phyloP scores from a whole-genome alignment of 1,284 basidiomycete species.

The Sporisorium exsertum region DNA sequence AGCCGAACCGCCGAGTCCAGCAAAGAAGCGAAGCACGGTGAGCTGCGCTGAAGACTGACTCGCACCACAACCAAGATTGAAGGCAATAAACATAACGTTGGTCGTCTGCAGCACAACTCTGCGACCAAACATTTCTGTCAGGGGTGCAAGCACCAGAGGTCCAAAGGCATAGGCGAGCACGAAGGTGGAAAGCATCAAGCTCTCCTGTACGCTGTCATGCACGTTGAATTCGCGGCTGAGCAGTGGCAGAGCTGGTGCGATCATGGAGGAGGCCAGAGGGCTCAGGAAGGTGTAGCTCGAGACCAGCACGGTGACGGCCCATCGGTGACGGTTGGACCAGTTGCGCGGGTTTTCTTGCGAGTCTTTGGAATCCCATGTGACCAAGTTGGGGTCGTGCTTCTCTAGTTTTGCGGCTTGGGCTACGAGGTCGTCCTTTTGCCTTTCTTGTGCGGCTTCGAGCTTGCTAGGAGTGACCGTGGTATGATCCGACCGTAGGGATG shows the following conservation, averaged over 20 bases:
- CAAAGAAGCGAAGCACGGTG: constrained; percentile 76
- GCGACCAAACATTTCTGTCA: constrained; percentile 74
- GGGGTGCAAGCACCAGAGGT: constrained; percentile 69
- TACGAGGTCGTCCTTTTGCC: background rate
- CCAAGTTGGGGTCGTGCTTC: constrained; percentile 59
- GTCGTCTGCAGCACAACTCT: constrained; percentile 53
- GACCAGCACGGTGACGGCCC: constrained; percentile 73
- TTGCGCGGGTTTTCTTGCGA: constrained; percentile 78
- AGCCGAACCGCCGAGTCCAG: constrained; percentile 74
- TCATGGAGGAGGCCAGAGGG: constrained; percentile 63
- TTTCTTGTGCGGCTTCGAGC: constrained; percentile 23
- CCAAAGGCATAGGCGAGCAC: constrained; percentile 61
- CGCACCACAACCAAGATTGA: constrained; percentile 62
- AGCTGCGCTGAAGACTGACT: constrained; percentile 47
- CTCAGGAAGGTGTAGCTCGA: constrained; percentile 60
- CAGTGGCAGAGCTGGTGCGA: constrained; percentile 58
- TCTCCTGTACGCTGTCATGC: constrained; percentile 25
- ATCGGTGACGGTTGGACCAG: constrained; percentile 76
- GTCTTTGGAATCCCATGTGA: constrained; percentile 77
- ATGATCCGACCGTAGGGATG: constrained; percentile 1
- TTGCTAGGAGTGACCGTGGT: background rate
- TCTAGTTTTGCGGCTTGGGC: constrained; percentile 15
- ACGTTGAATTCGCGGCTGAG: constrained; percentile 54
- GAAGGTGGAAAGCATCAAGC: constrained; percentile 58
- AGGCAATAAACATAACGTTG: constrained; percentile 60